Base-by-base conservation (phyloP, 1,284 basidiomycete genomes). In the Leccinum fallax region DNA sequence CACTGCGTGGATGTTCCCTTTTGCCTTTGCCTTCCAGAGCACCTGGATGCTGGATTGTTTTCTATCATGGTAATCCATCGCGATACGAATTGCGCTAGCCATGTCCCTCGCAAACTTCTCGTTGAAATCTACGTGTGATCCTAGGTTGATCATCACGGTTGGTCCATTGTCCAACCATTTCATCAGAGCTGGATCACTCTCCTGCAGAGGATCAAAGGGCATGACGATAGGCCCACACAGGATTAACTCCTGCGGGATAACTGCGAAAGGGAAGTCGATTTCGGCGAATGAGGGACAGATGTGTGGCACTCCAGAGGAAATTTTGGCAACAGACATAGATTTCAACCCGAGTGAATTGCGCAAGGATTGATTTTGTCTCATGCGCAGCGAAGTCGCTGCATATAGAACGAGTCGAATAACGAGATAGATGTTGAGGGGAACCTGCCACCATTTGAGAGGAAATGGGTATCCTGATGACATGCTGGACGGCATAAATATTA, bases 141-240 rank as follows among this genome's bases (percentile, higher is more conserved):
- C 63, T 9, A 62, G 16, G 34, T 65, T 64, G 26, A 64, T 21
- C 59, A 55, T 30, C 36, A 64, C 63, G 9, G 60, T 65, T 5
- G 55, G 64, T 19, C 64, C 63, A 2, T 65, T 63, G 32, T 64
- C 55, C 36, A 64, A 19, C 64, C 64, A 64, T 36, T 65, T 55
- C 46, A 15, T 40, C 56, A 64, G 11, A 3, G 10, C 55, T 2
- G 64, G 53, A 28, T 64, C 60, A 24, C 48, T 63, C 64, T 66
- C 53, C 34, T 53, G 54, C 7, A 66, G 24, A 3, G 60, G 40
- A 9, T 58, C 60, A 36, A 63, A 65, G 24, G 62, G 63, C n/a
- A 61, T 34, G 16, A 62, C 4, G 13, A 65, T 65, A n/a, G 63
- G 63, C 1, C 63, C 63, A 4, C 63, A 62, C 5, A 51, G 43